phyloP scores from a whole-genome alignment of 306 rosid species.

The Erythrophleum fordii region DNA sequence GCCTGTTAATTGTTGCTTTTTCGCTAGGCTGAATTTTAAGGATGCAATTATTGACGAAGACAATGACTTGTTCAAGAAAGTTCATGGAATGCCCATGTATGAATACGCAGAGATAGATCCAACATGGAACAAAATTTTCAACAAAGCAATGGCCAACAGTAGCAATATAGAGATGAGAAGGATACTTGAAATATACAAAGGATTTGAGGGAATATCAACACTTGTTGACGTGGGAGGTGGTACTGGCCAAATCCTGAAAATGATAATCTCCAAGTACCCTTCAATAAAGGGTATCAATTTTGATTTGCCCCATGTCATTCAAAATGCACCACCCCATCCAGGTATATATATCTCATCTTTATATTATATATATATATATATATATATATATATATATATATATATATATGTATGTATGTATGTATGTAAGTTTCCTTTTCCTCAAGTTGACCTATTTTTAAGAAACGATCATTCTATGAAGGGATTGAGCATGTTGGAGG shows the following conservation, averaged over 20 bases:
- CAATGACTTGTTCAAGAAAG: background rate
- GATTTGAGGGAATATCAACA: slow-evolving; percentile 18
- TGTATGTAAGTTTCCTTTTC: no score
- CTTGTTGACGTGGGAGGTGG: slow-evolving; percentile 15
- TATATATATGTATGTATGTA: no score
- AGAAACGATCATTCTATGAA: background rate
- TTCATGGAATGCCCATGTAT: slow-evolving; percentile 20
- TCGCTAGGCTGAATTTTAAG: slow-evolving; percentile 1
- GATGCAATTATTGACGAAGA: background rate
- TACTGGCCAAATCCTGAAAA: background rate
- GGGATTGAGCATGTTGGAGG: slow-evolving; percentile 16
- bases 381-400: no score
- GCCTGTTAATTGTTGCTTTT: background rate
- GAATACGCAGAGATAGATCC: background rate
- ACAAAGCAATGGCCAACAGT: background rate
- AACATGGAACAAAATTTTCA: background rate
- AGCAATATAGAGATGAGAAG: background rate
- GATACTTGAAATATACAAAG: background rate
- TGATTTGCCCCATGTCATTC: background rate
- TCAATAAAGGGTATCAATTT: background rate
- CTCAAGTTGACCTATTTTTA: background rate
- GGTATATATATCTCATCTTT: background rate
- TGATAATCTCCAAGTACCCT: slow-evolving; percentile 8
- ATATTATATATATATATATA: no score
- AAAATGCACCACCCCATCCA: slow-evolving; percentile 6